Evolutionary conservation across 2,329 filamentous ascomycete genomes (phyloP).

Genomic region (Alternaria burnsii): DNA sequence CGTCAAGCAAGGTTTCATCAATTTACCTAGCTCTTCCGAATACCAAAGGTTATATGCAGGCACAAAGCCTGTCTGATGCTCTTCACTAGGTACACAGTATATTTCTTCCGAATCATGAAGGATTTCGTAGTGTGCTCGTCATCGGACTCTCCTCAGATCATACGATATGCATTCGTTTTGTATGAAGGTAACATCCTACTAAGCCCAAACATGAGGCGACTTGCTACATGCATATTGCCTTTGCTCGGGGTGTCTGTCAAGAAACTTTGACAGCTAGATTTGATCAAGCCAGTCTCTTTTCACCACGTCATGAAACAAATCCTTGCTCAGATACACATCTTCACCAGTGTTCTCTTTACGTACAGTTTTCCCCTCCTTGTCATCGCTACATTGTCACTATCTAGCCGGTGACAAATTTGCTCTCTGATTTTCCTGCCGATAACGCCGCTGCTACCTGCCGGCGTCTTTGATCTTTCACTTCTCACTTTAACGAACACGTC

Average conservation of each 20-base stretch:
- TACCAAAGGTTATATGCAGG: background rate
- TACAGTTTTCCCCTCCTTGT: background rate
- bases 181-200: background rate
- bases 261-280: no score
- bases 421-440: background rate
- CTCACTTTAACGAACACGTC: background rate
- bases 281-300: background rate
- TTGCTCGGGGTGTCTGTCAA: background rate
- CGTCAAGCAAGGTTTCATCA: background rate
- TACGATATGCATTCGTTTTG: background rate
- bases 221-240: background rate
- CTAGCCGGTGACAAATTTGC: background rate
- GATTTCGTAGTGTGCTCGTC: background rate
- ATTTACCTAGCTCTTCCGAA: background rate
- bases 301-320: background rate
- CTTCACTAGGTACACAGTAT: background rate
- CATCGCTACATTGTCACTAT: background rate
- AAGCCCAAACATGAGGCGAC: background rate
- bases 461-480: constrained; percentile 10
- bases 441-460: background rate
- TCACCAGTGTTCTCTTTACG: background rate
- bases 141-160: background rate
- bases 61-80: background rate
- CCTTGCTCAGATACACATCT: background rate
- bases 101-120: background rate